phyloP scores from a whole-genome alignment of 805 yeast genomes.

The Candida glaebosa region DNA sequence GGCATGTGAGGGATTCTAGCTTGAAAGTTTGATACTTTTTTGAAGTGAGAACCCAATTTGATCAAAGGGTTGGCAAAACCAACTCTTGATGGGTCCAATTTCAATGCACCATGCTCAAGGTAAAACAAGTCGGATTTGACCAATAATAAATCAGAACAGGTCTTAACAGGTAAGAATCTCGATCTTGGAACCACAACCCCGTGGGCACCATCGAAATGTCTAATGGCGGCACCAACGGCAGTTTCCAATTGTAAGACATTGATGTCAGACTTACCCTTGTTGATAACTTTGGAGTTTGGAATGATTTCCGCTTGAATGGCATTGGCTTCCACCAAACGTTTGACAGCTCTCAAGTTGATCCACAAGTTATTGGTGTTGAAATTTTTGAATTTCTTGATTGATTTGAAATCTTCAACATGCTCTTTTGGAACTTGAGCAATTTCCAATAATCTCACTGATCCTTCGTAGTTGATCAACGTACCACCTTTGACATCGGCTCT shows the following conservation, averaged over 20 bases:
- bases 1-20: conserved; percentile 93
- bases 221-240: conserved; percentile 98
- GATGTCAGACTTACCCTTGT: conserved; percentile 71
- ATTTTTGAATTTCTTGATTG: conserved; percentile 95
- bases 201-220: conserved; percentile 91
- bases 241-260: conserved; percentile 95
- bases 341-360: conserved; percentile 93
- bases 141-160: conserved; percentile 89
- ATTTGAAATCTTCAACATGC: conserved; percentile 96
- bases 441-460: conserved; percentile 89
- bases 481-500: conserved; percentile 99
- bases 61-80: conserved; percentile 91
- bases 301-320: conserved; percentile 88
- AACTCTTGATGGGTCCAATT: conserved; percentile 78
- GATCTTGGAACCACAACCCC: conserved; percentile 99
- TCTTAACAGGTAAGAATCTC: conserved; percentile 96
- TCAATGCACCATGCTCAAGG: conserved; percentile 87
- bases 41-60: conserved; percentile 94
- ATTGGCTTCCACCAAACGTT: conserved; percentile 82
- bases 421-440: conserved; percentile 98
- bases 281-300: conserved; percentile 86
- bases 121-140: conserved; percentile 93
- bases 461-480: conserved; percentile 93
- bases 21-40: conserved; percentile 90
- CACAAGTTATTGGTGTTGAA: conserved; percentile 98